Conservation (phyloP, 2,329 filamentous ascomycete species). For the Cercospora citrullina region DNA sequence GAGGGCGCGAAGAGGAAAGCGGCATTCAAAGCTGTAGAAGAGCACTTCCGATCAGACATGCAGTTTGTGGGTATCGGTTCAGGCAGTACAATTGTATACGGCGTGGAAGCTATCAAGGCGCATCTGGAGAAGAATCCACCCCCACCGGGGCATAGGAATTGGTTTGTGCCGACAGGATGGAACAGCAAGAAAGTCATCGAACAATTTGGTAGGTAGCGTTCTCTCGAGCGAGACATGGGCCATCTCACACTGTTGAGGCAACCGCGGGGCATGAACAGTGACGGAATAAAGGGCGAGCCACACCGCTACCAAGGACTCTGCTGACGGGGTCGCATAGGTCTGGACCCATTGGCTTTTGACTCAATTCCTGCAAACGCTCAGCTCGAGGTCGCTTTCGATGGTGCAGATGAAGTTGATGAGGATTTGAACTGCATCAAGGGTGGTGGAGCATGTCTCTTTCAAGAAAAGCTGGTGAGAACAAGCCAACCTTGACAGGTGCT, state of each 20-base stretch:
- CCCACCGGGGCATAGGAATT: constrained; percentile 62
- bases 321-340: constrained; percentile 39
- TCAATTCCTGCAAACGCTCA: constrained; percentile 63
- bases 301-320: not conserved
- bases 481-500: constrained; percentile 27
- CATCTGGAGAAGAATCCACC: constrained; percentile 49
- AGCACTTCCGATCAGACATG: constrained; percentile 66
- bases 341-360: constrained; percentile 76
- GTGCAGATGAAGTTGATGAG: constrained; percentile 93
- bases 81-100: constrained; percentile 79
- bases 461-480: constrained; percentile 72
- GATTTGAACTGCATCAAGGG: constrained; percentile 97
- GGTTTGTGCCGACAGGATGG: constrained; percentile 89
- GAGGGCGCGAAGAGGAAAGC: constrained; percentile 75
- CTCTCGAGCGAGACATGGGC: not conserved
- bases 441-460: constrained; percentile 93
- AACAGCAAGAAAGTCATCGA: constrained; percentile 87
- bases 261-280: not conserved
- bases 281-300: not conserved
- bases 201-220: constrained; percentile 53
- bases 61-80: constrained; percentile 76
- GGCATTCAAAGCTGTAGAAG: constrained; percentile 70
- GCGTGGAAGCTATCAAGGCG: constrained; percentile 74
- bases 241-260: not conserved
- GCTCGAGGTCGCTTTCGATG: constrained; percentile 92